Conservation (phyloP, 306 rosid genomes). For the Abrus precatorius region DNA sequence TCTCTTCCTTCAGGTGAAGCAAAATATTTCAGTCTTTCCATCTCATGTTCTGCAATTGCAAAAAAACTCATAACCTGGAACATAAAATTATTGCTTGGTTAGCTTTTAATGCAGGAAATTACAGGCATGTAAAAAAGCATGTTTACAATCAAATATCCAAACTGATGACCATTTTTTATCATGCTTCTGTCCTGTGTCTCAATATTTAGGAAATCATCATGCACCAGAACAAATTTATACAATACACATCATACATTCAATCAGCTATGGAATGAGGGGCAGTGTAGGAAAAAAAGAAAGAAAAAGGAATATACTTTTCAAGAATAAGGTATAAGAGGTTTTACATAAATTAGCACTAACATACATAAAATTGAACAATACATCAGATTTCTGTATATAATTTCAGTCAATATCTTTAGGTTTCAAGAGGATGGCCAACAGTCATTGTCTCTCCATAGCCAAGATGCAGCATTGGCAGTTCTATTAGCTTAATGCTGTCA, state of each 20-base stretch:
- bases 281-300: background rate
- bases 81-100: slow-evolving; percentile 40
- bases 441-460: slow-evolving; percentile 1
- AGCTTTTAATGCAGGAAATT: slow-evolving; percentile 39
- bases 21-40: slow-evolving; percentile 88
- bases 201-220: slow-evolving; percentile 18
- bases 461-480: background rate
- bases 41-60: slow-evolving; percentile 85
- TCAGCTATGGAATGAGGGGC: background rate
- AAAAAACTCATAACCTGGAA: slow-evolving; percentile 85
- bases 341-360: slow-evolving; percentile 17
- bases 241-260: background rate
- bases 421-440: background rate
- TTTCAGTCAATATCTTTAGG: background rate
- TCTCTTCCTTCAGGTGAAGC: slow-evolving; percentile 98
- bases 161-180: background rate
- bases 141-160: slow-evolving; percentile 11
- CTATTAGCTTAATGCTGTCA: background rate
- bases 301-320: background rate
- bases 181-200: background rate
- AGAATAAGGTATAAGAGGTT: background rate
- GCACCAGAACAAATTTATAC: slow-evolving; percentile 12
- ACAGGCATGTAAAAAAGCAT: slow-evolving; percentile 15
- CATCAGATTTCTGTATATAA: background rate
- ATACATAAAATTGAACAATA: background rate